Evolutionary conservation across 805 yeast species (phyloP).

Genomic region (Metschnikowia borealis): DNA sequence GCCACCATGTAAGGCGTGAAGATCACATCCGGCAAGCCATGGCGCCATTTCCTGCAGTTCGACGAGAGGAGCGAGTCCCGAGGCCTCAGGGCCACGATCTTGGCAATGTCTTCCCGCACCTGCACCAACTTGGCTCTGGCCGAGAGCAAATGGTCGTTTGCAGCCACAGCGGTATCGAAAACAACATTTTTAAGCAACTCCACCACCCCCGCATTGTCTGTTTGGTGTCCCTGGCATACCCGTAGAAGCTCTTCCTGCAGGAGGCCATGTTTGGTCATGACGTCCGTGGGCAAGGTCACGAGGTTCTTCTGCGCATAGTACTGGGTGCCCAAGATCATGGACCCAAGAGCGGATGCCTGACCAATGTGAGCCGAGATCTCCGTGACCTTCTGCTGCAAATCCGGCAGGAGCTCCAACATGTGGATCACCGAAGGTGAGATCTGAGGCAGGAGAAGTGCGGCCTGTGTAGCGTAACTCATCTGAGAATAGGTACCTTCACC

Average conservation of each 20-base stretch:
- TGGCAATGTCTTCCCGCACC: constrained; percentile 34
- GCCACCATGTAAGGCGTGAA: constrained; percentile 66
- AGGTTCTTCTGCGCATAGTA: constrained; percentile 54
- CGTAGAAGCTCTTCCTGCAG: constrained; percentile 64
- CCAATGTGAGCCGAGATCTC: constrained; percentile 79
- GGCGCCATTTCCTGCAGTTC: constrained; percentile 37
- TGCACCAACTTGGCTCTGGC: constrained; percentile 54
- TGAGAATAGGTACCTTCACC: constrained; percentile 82
- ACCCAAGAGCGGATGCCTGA: constrained; percentile 70
- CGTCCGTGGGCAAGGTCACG: constrained; percentile 60
- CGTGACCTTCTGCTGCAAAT: constrained; percentile 42
- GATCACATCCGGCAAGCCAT: constrained; percentile 56
- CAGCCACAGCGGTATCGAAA: constrained; percentile 66
- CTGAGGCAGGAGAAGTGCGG: constrained; percentile 51
- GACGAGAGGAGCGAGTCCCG: constrained; percentile 23
- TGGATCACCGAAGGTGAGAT: constrained; percentile 53
- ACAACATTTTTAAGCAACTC: constrained; percentile 52
- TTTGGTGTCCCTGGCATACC: constrained; percentile 40
- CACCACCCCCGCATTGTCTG: constrained; percentile 23
- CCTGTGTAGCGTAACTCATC: constrained; percentile 62
- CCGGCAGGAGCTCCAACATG: constrained; percentile 44
- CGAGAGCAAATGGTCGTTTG: constrained; percentile 75
- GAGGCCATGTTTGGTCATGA: constrained; percentile 48
- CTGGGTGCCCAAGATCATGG: constrained; percentile 55
- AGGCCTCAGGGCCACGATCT: constrained; percentile 22